phyloP scores from a whole-genome alignment of 768 basidiomycete species.

The Dictyophora rubrovolvata region DNA sequence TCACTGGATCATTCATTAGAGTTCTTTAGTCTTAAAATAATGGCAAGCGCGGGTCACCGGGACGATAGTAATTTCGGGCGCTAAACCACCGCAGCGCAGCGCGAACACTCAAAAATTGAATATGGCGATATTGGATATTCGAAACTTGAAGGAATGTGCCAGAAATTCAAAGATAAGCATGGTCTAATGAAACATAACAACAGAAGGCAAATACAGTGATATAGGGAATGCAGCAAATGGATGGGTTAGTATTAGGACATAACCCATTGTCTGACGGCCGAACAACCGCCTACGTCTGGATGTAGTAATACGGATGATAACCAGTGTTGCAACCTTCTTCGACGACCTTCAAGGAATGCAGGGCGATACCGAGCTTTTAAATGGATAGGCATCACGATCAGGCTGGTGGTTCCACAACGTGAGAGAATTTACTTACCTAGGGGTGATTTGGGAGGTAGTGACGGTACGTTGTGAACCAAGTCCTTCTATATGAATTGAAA shows the following conservation, averaged over 20 bases:
- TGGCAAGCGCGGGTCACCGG: no score
- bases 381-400: not conserved
- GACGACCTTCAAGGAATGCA: constrained; percentile 54
- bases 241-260: constrained; percentile 25
- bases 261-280: constrained; percentile 54
- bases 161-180: no score
- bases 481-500: constrained; percentile 25
- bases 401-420: not conserved
- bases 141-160: no score
- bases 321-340: constrained; percentile 55
- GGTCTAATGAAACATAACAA: no score
- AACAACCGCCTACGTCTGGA: constrained; percentile 57
- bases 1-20: no score
- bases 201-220: no score
- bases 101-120: no score
- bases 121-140: no score
- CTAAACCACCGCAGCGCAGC: no score
- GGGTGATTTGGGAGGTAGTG: constrained; percentile 60
- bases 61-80: no score
- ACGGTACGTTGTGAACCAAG: constrained; percentile 39
- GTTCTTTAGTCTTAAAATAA: no score
- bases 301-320: constrained; percentile 54
- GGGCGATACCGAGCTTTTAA: constrained; percentile 38
- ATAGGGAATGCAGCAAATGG: not conserved
- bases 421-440: constrained; percentile 33